These are phyloP conservation scores for Striga hermonthica DNA, from an alignment of 305 asterid species.

Conservation along the genomic window DNA sequence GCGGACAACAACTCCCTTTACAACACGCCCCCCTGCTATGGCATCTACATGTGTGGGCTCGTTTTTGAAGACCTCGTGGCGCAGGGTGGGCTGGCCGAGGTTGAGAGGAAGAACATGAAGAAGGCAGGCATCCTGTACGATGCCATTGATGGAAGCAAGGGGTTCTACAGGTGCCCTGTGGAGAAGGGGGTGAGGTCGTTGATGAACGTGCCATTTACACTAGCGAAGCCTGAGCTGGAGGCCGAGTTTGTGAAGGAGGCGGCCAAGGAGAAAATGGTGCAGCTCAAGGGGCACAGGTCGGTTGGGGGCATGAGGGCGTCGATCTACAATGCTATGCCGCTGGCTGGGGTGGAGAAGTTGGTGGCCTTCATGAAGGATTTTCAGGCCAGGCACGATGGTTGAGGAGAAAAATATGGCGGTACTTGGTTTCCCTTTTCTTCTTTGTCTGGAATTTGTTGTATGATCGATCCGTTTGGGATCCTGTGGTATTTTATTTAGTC, in stretches of 20 bases:
- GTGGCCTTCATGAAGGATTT: conserved; percentile 90
- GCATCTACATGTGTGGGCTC: conserved; percentile 86
- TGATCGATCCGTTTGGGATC: conserved; percentile 21
- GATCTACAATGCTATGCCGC: conserved; percentile 91
- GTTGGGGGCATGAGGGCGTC: conserved; percentile 99
- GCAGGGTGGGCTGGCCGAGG: conserved; percentile 80
- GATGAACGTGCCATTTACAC: conserved; percentile 85
- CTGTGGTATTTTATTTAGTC: background rate
- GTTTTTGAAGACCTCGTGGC: conserved; percentile 77
- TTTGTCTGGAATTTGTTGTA: background rate
- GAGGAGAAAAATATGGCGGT: background rate
- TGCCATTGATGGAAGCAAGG: conserved; percentile 72
- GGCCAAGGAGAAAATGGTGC: conserved; percentile 84
- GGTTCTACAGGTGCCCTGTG: conserved; percentile 76
- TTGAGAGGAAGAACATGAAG: conserved; percentile 73
- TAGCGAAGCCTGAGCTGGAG: conserved; percentile 70
- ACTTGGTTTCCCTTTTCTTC: conserved; percentile 9
- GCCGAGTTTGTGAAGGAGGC: conserved; percentile 87
- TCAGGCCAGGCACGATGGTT: conserved; percentile 69
- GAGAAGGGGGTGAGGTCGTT: conserved; percentile 75
- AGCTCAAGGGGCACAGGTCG: conserved; percentile 86
- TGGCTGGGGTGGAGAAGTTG: conserved; percentile 84
- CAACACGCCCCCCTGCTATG: conserved; percentile 90
- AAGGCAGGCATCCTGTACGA: conserved; percentile 66
- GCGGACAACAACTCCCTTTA: conserved; percentile 76